phyloP scores from a whole-genome alignment of 495 filamentous ascomycete genomes.

The Aspergillus baeticus region DNA sequence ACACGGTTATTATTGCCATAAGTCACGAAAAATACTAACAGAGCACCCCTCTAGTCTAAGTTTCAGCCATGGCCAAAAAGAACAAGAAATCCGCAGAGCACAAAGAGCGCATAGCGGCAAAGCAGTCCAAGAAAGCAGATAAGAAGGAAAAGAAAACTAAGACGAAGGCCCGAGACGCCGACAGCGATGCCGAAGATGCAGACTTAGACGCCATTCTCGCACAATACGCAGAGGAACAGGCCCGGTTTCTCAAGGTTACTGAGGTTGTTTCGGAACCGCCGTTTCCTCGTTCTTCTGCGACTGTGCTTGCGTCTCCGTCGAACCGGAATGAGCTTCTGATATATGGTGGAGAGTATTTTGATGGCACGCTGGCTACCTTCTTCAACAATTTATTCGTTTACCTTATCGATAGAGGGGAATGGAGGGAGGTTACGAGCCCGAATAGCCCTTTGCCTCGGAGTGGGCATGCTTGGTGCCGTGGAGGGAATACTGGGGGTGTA shows the following conservation, averaged over 20 bases:
- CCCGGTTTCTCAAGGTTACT: conserved; percentile 89
- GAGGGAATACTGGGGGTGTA: conserved; percentile 78
- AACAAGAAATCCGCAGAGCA: conserved; percentile 56
- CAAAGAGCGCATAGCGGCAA: conserved; percentile 54
- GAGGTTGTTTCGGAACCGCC: conserved; percentile 77
- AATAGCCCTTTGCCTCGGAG: conserved; percentile 89
- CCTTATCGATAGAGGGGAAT: conserved; percentile 80
- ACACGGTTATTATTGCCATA: not conserved
- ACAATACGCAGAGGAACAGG: conserved; percentile 80
- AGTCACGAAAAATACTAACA: not conserved
- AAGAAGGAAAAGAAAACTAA: conserved; percentile 76
- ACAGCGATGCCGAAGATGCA: conserved; percentile 86
- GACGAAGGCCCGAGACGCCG: conserved; percentile 55
- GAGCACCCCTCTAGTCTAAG: too few relatives aligned
- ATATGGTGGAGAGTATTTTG: conserved; percentile 79
- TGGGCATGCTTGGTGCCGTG: conserved; percentile 90
- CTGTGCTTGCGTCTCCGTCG: conserved; percentile 77
- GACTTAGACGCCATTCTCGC: conserved; percentile 96
- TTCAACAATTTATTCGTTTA: conserved; percentile 83
- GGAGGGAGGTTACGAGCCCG: conserved; percentile 82
- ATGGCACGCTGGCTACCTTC: conserved; percentile 61
- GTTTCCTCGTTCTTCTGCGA: conserved; percentile 71
- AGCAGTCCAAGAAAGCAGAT: conserved; percentile 60
- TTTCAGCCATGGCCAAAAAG: conserved; percentile 55
- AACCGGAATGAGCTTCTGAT: conserved; percentile 88